phyloP scores from a whole-genome alignment of 805 yeast genomes.

The Saccharomycopsis sp. region DNA sequence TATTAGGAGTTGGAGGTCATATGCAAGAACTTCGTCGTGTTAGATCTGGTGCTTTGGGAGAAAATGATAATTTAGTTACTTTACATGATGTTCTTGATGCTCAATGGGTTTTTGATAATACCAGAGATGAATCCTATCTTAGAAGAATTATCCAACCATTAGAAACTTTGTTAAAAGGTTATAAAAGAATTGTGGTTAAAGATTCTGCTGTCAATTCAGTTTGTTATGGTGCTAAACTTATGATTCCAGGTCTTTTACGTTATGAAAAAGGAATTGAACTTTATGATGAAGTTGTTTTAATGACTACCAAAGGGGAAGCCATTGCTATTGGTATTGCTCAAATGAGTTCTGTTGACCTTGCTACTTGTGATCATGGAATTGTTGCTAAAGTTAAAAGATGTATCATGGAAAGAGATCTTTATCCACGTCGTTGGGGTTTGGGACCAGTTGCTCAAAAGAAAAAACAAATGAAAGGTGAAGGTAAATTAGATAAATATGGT shows the following conservation, averaged over 20 bases:
- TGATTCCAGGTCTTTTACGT: constrained; percentile 97
- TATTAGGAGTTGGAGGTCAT: constrained; percentile 97
- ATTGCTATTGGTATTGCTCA: constrained; percentile 97
- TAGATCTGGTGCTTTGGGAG: constrained; percentile 91
- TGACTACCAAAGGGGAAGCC: constrained; percentile 99
- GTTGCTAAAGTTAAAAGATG: constrained; percentile 98
- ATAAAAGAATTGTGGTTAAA: constrained; percentile 92
- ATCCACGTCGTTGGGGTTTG: constrained; percentile 99
- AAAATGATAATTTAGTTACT: constrained; percentile 85
- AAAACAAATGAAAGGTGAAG: constrained; percentile 95
- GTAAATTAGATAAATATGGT: constrained; percentile 94
- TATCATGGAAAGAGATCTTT: constrained; percentile 98
- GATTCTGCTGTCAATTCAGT: constrained; percentile 96
- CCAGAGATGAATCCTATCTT: constrained; percentile 91
- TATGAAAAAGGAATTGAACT: constrained; percentile 96
- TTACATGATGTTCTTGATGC: constrained; percentile 97
- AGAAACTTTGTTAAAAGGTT: constrained; percentile 86
- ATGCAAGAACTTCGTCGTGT: constrained; percentile 99
- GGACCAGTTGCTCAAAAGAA: constrained; percentile 98
- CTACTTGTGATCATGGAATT: constrained; percentile 95
- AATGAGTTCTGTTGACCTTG: constrained; percentile 96
- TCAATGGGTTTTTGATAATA: constrained; percentile 94
- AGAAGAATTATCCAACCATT: constrained; percentile 91
- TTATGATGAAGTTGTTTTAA: constrained; percentile 94
- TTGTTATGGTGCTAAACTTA: constrained; percentile 97